Evolutionary conservation across 2,329 filamentous ascomycete genomes (phyloP).

Genomic region (Penicillium italicum): DNA sequence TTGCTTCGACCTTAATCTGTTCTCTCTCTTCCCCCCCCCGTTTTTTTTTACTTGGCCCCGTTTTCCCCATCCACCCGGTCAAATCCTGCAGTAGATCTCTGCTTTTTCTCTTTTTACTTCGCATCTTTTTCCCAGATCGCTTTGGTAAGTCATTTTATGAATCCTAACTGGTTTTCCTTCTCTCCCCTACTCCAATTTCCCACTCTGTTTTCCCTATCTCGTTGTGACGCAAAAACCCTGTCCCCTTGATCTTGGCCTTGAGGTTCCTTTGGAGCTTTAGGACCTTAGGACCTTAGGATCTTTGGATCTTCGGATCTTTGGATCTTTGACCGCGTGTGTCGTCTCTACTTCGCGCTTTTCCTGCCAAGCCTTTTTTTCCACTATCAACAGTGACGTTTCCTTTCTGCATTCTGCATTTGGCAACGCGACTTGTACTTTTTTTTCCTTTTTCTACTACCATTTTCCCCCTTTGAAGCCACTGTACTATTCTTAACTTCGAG

Average conservation of each 20-base stretch:
- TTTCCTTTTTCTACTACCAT: neutral
- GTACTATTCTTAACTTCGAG: neutral
- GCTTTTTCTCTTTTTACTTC: neutral
- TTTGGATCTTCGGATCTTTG: neutral
- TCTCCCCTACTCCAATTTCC: neutral
- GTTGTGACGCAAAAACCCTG: neutral
- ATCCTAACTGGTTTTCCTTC: neutral
- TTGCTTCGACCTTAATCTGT: neutral
- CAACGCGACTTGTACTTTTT: neutral
- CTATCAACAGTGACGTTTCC: slow-evolving; percentile 3
- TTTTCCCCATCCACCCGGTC: slow-evolving; percentile 10
- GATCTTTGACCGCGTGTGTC: neutral
- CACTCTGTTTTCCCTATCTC: neutral
- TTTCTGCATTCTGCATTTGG: neutral
- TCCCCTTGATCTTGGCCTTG: neutral
- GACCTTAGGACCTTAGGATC: neutral
- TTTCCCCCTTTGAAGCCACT: neutral
- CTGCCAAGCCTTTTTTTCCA: slow-evolving; percentile 5
- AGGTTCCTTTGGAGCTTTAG: neutral
- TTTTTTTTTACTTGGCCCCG: slow-evolving; percentile 4
- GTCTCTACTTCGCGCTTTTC: neutral
- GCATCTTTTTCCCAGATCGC: neutral
- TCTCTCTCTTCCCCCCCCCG: slow-evolving; percentile 1
- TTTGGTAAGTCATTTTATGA: neutral
- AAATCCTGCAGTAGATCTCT: slow-evolving; percentile 20